Base-by-base conservation (phyloP, 2,329 filamentous ascomycete species). In the Lachnellula hyalina region DNA sequence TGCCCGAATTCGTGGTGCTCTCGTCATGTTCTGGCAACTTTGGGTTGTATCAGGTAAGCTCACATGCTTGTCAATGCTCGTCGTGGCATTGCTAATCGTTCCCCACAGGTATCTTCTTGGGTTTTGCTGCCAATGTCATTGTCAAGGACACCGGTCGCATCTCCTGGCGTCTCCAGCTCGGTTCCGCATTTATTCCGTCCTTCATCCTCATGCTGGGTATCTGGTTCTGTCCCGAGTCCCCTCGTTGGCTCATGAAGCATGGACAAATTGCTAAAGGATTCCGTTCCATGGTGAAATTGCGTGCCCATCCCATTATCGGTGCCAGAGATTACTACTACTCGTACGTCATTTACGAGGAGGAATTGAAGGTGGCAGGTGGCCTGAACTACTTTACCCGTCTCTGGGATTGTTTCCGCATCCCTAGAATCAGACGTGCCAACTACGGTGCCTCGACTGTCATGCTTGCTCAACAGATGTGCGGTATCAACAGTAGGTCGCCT, bases 21-120 rank as follows among this genome's bases (percentile, higher is more conserved):
- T 94, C 19, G 88, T 92, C 60, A 93, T 93, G 89, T 86, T 84
- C 57, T 94, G 89, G 89, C 86, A 92, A 71, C 73, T 87, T 68
- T 87, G 83, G 81, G 83, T 78, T 3, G 78, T 92, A 87, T 87
- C 85, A 90, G 72, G 74, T 87, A 69, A 85, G 83, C 80, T 82
- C 76, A 3, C 75, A 6, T 41, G 38, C 38, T 76, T 7, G 79
- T 83, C 64, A 78, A 78, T 52, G 81, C 82, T 59, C 77, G 82
- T 62, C 71, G 44, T 25, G 19, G 49, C 44, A 28, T 47, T 48
- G 14, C 45, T n/a, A 48, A 72, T 50, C 14, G 82, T 82, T 44
- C 84, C 78, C 77, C 5, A 78, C 83, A 66, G 81, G 81, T 50
- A 84, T 84, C 60, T 78, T 83, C 61, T 70, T 83, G 21, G 61